phyloP scores from a whole-genome alignment of 2,329 filamentous ascomycete genomes.

The Fusarium sp. region DNA sequence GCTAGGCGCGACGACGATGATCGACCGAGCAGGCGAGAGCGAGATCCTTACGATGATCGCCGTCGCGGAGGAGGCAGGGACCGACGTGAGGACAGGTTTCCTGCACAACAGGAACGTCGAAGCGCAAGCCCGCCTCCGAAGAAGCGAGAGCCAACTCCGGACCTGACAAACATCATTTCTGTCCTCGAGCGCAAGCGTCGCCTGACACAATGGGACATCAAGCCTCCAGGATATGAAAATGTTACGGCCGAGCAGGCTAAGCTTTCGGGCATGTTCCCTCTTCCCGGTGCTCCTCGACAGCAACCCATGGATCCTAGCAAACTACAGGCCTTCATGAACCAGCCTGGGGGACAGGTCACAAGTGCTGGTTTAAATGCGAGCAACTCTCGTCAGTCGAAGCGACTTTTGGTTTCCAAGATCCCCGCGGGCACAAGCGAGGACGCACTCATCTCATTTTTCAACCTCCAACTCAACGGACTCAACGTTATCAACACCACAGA shows the following conservation, averaged over 20 bases:
- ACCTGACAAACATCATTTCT: conserved; percentile 86
- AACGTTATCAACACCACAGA: conserved; percentile 88
- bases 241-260: conserved; percentile 99
- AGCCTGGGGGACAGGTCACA: conserved; percentile 77
- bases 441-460: conserved; percentile 85
- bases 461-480: conserved; percentile 94
- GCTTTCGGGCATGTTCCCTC: conserved; percentile 97
- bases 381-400: conserved; percentile 93
- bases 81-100: conserved; percentile 53
- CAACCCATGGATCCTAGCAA: conserved; percentile 95
- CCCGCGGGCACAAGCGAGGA: conserved; percentile 80
- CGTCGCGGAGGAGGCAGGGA: conserved; percentile 63
- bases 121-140: conserved; percentile 85
- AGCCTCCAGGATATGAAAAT: conserved; percentile 96
- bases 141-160: conserved; percentile 94
- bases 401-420: conserved; percentile 88
- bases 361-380: conserved; percentile 88
- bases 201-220: conserved; percentile 99
- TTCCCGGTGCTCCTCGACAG: conserved; percentile 93
- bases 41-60: conserved; percentile 65
- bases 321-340: conserved; percentile 94
- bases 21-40: conserved; percentile 65
- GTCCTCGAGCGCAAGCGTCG: conserved; percentile 89
- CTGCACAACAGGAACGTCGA: conserved; percentile 67
- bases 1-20: conserved; percentile 74